Evolutionary conservation across 148 eudicot species (phyloP).

Genomic region (Rhododendron henanense): DNA sequence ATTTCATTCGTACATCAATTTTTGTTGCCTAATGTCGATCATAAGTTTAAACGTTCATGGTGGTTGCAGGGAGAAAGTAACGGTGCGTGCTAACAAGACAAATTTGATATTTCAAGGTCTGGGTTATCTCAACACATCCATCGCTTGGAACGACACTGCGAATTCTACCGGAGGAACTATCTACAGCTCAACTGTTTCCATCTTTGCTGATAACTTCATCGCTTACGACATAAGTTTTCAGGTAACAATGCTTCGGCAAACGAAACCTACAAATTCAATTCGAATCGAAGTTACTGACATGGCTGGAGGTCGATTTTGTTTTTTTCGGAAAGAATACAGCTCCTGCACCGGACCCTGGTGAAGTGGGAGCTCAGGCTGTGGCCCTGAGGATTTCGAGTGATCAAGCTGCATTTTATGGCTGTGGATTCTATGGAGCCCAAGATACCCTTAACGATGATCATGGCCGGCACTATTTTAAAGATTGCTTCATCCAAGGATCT

Average conservation of each 20-base stretch:
- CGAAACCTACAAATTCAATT: not conserved
- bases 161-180: constrained; percentile 74
- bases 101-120: constrained; percentile 73
- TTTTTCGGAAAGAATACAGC: constrained; percentile 60
- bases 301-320: not conserved
- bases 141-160: constrained; percentile 81
- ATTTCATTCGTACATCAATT: not conserved
- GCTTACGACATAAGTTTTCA: constrained; percentile 82
- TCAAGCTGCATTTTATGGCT: constrained; percentile 71
- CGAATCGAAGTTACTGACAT: not conserved
- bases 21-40: not conserved
- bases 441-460: constrained; percentile 79
- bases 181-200: constrained; percentile 52
- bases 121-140: constrained; percentile 61
- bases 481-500: constrained; percentile 84
- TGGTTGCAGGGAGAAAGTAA: constrained; percentile 71
- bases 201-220: constrained; percentile 52
- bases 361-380: constrained; percentile 74
- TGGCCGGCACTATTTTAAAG: constrained; percentile 77
- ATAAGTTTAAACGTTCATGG: not conserved
- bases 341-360: constrained; percentile 72
- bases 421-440: constrained; percentile 86
- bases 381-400: constrained; percentile 67
- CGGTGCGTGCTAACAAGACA: constrained; percentile 50
- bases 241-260: constrained; percentile 35